phyloP scores from a whole-genome alignment of 2,329 filamentous ascomycete species.

The Aspergillus fischeri region DNA sequence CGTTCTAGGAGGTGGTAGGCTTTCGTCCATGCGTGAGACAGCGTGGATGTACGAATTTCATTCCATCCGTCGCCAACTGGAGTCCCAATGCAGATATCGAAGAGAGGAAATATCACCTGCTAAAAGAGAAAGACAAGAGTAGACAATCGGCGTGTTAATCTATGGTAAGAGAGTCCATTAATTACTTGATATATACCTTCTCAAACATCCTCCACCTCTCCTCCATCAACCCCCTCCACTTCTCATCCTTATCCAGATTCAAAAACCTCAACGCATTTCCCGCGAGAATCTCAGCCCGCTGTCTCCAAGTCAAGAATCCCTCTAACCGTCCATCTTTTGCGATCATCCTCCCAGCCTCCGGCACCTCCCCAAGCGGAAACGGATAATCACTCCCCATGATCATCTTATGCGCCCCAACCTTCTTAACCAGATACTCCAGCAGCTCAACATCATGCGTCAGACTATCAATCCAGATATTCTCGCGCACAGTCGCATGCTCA shows the following conservation, averaged over 20 bases:
- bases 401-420: constrained; percentile 12
- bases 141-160: background rate
- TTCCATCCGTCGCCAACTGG: background rate
- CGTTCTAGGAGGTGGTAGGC: background rate
- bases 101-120: background rate
- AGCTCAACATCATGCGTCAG: constrained; percentile 17
- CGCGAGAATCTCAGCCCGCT: constrained; percentile 14
- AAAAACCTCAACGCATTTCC: constrained; percentile 19
- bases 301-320: constrained; percentile 8
- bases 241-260: constrained; percentile 4
- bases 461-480: constrained; percentile 13
- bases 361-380: constrained; percentile 18
- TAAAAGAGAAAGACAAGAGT: background rate
- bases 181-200: background rate
- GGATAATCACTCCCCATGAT: constrained; percentile 22
- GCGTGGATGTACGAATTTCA: constrained; percentile 3
- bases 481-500: constrained; percentile 6
- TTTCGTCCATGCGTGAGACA: constrained; percentile 4
- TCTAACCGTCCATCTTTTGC: constrained; percentile 9
- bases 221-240: constrained; percentile 1
- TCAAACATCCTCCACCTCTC: constrained; percentile 2
- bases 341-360: constrained; percentile 16
- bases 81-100: background rate
- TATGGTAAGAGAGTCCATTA: background rate
- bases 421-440: constrained; percentile 16